These are phyloP conservation scores for Solanum hybrid DNA, from an alignment of 305 asterid species.

Conservation along the genomic window DNA sequence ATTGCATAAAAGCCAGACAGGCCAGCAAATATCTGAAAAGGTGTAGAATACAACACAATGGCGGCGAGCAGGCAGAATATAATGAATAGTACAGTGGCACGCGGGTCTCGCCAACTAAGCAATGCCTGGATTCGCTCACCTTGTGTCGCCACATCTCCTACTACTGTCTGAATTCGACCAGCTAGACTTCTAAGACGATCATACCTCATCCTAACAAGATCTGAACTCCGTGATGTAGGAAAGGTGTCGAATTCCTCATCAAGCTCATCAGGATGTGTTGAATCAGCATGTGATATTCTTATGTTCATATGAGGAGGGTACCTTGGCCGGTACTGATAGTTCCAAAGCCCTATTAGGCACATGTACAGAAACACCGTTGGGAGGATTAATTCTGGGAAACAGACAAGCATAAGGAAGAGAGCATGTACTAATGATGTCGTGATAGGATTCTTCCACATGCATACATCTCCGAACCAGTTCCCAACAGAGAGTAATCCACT, in stretches of 20 bases:
- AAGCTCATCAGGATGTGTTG: slow-evolving; percentile 65
- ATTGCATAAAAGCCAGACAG: slow-evolving; percentile 48
- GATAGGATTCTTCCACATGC: slow-evolving; percentile 67
- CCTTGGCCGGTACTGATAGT: slow-evolving; percentile 53
- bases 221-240: slow-evolving; percentile 49
- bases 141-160: slow-evolving; percentile 78
- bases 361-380: slow-evolving; percentile 75
- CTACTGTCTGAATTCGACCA: slow-evolving; percentile 69
- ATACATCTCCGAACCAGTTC: slow-evolving; percentile 69
- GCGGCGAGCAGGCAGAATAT: slow-evolving; percentile 56
- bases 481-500: slow-evolving; percentile 41
- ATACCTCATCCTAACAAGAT: slow-evolving; percentile 65
- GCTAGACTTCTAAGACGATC: slow-evolving; percentile 76
- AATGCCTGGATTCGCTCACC: slow-evolving; percentile 84
- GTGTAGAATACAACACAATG: slow-evolving; percentile 43
- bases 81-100: slow-evolving; percentile 69
- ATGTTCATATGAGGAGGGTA: slow-evolving; percentile 88
- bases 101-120: slow-evolving; percentile 86
- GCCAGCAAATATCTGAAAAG: slow-evolving; percentile 44
- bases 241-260: slow-evolving; percentile 88
- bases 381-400: slow-evolving; percentile 62
- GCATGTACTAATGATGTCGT: slow-evolving; percentile 66
- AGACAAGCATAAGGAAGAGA: slow-evolving; percentile 58
- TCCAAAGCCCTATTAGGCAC: slow-evolving; percentile 75
- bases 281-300: slow-evolving; percentile 62